These are phyloP conservation scores for Phytophthora podocarpi DNA, from an alignment of 352 stramenopile genomes.

Conservation along the genomic window DNA sequence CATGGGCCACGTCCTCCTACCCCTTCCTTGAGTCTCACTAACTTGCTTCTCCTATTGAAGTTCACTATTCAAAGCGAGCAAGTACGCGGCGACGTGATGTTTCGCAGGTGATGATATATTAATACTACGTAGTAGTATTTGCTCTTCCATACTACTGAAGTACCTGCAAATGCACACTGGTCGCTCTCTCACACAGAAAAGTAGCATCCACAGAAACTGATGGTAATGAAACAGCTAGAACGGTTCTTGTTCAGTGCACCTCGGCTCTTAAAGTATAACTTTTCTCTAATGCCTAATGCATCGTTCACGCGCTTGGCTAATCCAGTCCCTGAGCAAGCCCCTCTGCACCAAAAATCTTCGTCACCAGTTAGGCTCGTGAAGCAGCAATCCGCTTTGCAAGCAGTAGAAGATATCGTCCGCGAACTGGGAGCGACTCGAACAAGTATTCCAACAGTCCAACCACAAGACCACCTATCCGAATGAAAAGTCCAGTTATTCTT, in stretches of 20 bases:
- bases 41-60: too few relatives aligned
- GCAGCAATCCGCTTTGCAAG: conserved; percentile 33
- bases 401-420: conserved; percentile 45
- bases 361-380: conserved; percentile 10
- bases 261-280: conserved; percentile 4
- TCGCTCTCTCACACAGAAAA: too few relatives aligned
- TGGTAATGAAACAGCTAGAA: conserved; percentile 8
- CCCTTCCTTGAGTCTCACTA: too few relatives aligned
- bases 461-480: background rate
- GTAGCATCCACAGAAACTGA: conserved; percentile 3
- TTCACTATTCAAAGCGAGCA: conserved; percentile 33
- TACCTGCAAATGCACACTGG: too few relatives aligned
- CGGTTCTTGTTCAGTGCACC: background rate
- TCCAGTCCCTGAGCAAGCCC: conserved; percentile 7
- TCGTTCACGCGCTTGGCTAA: background rate
- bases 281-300: conserved; percentile 13
- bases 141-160: too few relatives aligned
- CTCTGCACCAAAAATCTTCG: conserved; percentile 5
- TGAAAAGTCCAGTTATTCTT: conserved; percentile 40
- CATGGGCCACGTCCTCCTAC: too few relatives aligned
- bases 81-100: conserved; percentile 43
- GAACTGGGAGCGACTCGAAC: conserved; percentile 34
- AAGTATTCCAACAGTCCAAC: conserved; percentile 2
- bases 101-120: conserved; percentile 29
- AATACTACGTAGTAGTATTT: background rate